These are phyloP conservation scores for Ananas comosus DNA, from an alignment of 176 grass and related monocot species.

Conservation along the genomic window DNA sequence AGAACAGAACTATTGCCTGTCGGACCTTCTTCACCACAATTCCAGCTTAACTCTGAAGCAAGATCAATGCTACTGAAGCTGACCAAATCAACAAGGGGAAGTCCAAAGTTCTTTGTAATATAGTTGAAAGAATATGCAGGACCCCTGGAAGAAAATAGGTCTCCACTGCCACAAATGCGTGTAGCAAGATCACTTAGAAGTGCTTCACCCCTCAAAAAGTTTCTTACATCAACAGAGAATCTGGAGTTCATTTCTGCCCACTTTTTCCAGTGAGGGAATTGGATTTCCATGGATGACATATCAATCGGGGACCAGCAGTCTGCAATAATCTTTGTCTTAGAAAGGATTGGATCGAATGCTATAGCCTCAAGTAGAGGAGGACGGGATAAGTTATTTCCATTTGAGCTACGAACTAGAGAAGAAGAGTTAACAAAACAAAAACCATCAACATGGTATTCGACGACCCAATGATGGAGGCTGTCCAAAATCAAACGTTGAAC, in stretches of 20 bases:
- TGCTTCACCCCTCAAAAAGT: slow-evolving; percentile 64
- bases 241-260: slow-evolving; percentile 79
- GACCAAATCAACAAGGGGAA: slow-evolving; percentile 79
- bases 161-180: slow-evolving; percentile 78
- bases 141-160: slow-evolving; percentile 64
- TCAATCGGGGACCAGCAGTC: slow-evolving; percentile 78
- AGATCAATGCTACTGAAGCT: slow-evolving; percentile 55
- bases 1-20: slow-evolving; percentile 54
- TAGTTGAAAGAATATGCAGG: slow-evolving; percentile 89
- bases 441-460: slow-evolving; percentile 90
- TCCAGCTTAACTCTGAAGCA: slow-evolving; percentile 76
- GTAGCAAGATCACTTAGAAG: slow-evolving; percentile 68
- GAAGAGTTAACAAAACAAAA: slow-evolving; percentile 91
- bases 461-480: slow-evolving; percentile 83
- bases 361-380: slow-evolving; percentile 79
- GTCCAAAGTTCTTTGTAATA: slow-evolving; percentile 76
- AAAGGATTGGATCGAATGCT: slow-evolving; percentile 76
- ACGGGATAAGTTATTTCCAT: slow-evolving; percentile 47
- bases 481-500: slow-evolving; percentile 81
- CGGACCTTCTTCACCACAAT: slow-evolving; percentile 78
- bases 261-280: slow-evolving; percentile 88
- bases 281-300: slow-evolving; percentile 51
- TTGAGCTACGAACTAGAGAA: slow-evolving; percentile 39
- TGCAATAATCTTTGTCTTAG: slow-evolving; percentile 79
- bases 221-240: slow-evolving; percentile 66